Base-by-base conservation (phyloP, 176 grass and related monocot genomes). In the Pharus latifolius region DNA sequence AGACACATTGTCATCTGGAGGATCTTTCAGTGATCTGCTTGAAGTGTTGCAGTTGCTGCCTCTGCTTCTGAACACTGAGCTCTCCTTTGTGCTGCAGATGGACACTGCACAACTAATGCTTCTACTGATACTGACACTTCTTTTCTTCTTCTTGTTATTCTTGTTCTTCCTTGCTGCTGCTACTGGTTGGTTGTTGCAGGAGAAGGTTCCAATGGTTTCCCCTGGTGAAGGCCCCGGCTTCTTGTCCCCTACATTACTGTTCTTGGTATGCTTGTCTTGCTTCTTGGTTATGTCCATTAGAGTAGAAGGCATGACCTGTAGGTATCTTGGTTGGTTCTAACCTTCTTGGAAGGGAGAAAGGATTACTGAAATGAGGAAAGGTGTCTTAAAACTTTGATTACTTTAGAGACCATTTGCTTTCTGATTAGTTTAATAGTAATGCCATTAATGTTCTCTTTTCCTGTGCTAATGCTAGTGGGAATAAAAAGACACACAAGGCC, bases 81-180 rank as follows among this genome's bases (percentile, higher is more conserved):
- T 83, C 75, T 85, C 90, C 70, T 88, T 88, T 1, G 77, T 82
- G 65, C 72, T 72, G 65, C 90, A 85, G 47, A 88, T 70, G 8
- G 79, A 88, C 0, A 46, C 78, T 3, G 74, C 67, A 19, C 81
- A 92, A 0, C 70, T 47, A 14, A 92, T 69, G 74, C 79, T 87
- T 62, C 53, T 70, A 27, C 56, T 52, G 49, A 82, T 77, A 55
- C 75, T 73, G 48, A 60, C 42, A 35, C 62, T 78, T 1, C 40
- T 64, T 63, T 9, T 88, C 56, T 55, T 86, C 52, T 40, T 32
- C 15, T n/a, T 53, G 35, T 5, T 35, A 28, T n/a, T 46, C 22
- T 50, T 69, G n/a, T 38, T 41, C 12, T 24, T 44, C 15, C 3
- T 52, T 12, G 31, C 48, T 42, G 10, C 8, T 13, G 30, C 29